Evolutionary conservation across 371 early-diverging fungal species (phyloP), one percentile per base, ranked within the genome.

Genomic region (Cokeromyces recurvatus): DNA sequence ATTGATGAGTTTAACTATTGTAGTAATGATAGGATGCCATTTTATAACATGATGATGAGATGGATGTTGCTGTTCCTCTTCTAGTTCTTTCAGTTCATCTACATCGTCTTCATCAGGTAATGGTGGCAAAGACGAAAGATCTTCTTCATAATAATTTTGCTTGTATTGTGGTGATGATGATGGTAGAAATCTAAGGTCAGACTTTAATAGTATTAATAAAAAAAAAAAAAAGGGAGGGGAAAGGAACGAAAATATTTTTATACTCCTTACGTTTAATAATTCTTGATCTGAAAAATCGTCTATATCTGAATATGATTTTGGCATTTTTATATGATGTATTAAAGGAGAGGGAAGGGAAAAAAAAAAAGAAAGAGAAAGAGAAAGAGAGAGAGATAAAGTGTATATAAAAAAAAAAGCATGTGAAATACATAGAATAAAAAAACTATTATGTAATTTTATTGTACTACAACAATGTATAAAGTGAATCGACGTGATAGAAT

Each of bases 281-380:
- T 39, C 53, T 29, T 41, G 38, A 16, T 51, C 58, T 39, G 53
- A 53, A 37, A 32, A 57, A n/a, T 57, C 51, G 39, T 57, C 58
- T 29, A 41, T 53, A 44, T 57, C 53, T 16, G 57, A 51, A 38
- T 34, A 57, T 15, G 23, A 20, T 29, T 43, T 38, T 8, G 51
- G 35, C 51, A 56, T 56, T 15, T n/a, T n/a, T 34, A n/a, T 27
- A 20, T 24, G 37, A 7, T 16, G 16, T 16, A 11, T 43, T 36
- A 25, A 27, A 21, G 12, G 37, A 39, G 34, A 27, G 27, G 17
- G 21, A 40, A 32, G 25, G 35, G 40, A 24, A 32, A 27, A 34
- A 22, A 32, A 16, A 14, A 46, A 23, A 2, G 15, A 23, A 23
- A 34, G 3, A 32, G 21, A 44, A 16, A 32, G 19, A 15, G 32